Evolutionary conservation across 768 basidiomycete species (phyloP).

Genomic region (Dioszegia aurantiaca): DNA sequence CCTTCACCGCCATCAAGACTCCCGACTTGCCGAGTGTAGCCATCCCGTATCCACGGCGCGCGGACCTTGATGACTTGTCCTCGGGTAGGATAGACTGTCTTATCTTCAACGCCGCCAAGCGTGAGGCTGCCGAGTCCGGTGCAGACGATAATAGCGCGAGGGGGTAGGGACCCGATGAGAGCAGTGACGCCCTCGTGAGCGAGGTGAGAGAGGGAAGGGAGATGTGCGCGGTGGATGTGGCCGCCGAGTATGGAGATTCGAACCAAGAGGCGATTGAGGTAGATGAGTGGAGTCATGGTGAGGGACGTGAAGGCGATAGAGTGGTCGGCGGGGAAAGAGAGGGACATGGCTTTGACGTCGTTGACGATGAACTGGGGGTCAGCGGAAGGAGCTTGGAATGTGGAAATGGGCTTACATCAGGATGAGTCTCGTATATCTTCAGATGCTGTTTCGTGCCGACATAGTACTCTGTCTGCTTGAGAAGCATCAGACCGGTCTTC

Average conservation of each 20-base stretch:
- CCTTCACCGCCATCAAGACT: conserved; percentile 41
- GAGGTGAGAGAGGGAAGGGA: conserved; percentile 35
- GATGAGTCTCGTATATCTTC: conserved; percentile 48
- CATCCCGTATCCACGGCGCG: conserved; percentile 47
- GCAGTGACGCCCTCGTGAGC: conserved; percentile 17
- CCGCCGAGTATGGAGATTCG: conserved; percentile 27
- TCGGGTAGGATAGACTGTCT: conserved; percentile 46
- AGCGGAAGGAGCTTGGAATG: conserved; percentile 6
- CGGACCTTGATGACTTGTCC: conserved; percentile 48
- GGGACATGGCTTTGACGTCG: neutral
- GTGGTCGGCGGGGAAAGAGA: conserved; percentile 25
- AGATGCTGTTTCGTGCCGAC: conserved; percentile 44
- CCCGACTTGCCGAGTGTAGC: conserved; percentile 49
- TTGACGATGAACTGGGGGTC: conserved; percentile 21
- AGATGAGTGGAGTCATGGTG: conserved; percentile 49
- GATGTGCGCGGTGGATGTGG: conserved; percentile 28
- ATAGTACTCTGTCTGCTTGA: conserved; percentile 52
- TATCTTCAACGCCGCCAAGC: conserved; percentile 45
- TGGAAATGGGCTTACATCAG: conserved; percentile 35
- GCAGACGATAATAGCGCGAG: conserved; percentile 41
- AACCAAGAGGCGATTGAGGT: conserved; percentile 42
- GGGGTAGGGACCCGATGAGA: conserved; percentile 24
- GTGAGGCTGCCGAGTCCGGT: conserved; percentile 47
- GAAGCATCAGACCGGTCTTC: conserved; percentile 40
- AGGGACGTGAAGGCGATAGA: conserved; percentile 50